phyloP scores from a whole-genome alignment of 2,329 filamentous ascomycete genomes.

The Diaporthe helianthi region DNA sequence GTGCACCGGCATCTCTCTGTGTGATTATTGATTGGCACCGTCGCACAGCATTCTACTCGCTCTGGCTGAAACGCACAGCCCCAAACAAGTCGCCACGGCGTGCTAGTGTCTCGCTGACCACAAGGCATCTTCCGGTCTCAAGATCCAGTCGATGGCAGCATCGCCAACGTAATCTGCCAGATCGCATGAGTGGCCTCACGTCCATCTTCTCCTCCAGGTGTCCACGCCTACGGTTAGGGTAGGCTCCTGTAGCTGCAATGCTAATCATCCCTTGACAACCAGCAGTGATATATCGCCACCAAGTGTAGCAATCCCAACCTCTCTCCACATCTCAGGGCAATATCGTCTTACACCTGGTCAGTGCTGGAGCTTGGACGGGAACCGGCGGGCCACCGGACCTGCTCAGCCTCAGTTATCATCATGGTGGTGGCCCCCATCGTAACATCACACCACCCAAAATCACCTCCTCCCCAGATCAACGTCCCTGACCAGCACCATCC shows the following conservation, averaged over 20 bases:
- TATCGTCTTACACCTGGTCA: neutral
- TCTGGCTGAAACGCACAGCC: conserved; percentile 28
- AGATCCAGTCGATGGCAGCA: neutral
- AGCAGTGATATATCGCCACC: neutral
- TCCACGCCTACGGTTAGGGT: neutral
- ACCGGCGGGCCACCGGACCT: neutral
- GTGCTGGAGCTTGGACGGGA: neutral
- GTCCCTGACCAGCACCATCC: conserved; percentile 60
- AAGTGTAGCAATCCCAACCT: neutral
- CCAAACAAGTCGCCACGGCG: conserved; percentile 16
- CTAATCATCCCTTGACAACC: neutral
- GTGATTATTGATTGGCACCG: neutral
- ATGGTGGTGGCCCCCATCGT: conserved; percentile 32
- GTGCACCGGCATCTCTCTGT: neutral
- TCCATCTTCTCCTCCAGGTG: neutral
- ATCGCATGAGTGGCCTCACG: neutral
- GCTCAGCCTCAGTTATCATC: conserved; percentile 11
- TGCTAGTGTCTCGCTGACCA: conserved; percentile 14
- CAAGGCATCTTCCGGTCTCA: conserved; percentile 9
- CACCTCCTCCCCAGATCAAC: conserved; percentile 58
- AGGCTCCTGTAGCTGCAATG: neutral
- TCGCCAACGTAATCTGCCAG: neutral
- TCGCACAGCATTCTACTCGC: conserved; percentile 19
- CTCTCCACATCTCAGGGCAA: neutral
- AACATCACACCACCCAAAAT: neutral